These are phyloP conservation scores for Ceratocystis variospora DNA, from an alignment of 2,329 filamentous ascomycete species.

Conservation along the genomic window DNA sequence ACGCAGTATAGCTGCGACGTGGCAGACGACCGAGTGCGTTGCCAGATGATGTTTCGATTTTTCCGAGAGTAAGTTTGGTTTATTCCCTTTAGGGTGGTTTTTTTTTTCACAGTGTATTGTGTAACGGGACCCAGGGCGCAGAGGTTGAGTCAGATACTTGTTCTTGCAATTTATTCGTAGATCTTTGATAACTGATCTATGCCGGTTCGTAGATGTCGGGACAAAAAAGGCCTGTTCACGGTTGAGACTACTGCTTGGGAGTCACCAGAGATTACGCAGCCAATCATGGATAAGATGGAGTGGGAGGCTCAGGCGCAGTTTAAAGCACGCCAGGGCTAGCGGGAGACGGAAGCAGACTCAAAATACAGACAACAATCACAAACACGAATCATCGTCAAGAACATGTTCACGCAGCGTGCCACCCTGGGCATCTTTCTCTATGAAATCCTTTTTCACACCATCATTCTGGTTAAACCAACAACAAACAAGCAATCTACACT, in stretches of 20 bases:
- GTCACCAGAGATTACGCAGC: conserved; percentile 21
- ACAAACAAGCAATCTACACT: not conserved
- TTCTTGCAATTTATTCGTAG: not conserved
- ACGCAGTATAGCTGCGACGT: conserved; percentile 45
- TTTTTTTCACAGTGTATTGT: too few species aligned
- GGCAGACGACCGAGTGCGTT: conserved; percentile 39
- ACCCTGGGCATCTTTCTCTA: not conserved
- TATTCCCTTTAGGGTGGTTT: too few species aligned
- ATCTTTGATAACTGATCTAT: not conserved
- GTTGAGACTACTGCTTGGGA: conserved; percentile 55
- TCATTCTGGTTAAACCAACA: not conserved
- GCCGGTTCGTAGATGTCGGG: conserved; percentile 37
- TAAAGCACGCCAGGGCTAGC: conserved; percentile 3
- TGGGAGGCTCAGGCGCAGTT: conserved; percentile 15
- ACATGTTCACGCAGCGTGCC: not conserved
- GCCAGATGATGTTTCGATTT: conserved; percentile 44
- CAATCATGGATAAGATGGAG: conserved; percentile 18
- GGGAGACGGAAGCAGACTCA: not conserved
- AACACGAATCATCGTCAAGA: not conserved
- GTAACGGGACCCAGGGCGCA: not conserved
- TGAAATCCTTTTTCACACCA: not conserved
- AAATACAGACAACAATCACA: not conserved
- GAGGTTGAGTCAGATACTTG: not conserved
- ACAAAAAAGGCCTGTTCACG: conserved; percentile 43
- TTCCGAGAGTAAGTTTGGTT: conserved; percentile 41